Conservation (phyloP, 2,329 filamentous ascomycete species). For the Pyrenochaeta sp. region DNA sequence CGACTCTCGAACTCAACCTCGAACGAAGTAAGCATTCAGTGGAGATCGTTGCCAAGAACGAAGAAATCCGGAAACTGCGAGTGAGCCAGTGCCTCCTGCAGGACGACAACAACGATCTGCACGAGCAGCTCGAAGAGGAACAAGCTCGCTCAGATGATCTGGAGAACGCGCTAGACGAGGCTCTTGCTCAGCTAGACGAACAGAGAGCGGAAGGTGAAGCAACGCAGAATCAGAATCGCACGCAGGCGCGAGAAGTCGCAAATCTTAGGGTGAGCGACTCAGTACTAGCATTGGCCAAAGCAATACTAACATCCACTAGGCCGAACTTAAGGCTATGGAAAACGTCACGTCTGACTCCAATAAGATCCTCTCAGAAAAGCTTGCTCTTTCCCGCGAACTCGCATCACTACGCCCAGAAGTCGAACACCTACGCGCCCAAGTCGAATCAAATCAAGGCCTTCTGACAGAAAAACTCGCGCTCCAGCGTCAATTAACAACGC, state of each 20-base stretch:
- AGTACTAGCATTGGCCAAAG: conserved; percentile 52
- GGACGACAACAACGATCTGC: conserved; percentile 75
- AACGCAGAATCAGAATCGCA: conserved; percentile 61
- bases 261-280: conserved; percentile 64
- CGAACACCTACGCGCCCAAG: conserved; percentile 68
- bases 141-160: conserved; percentile 68
- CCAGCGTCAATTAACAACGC: conserved; percentile 77
- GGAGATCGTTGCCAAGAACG: conserved; percentile 75
- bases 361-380: conserved; percentile 73
- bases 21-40: conserved; percentile 70
- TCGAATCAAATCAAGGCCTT: conserved; percentile 69
- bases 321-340: conserved; percentile 75
- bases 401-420: conserved; percentile 67
- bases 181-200: conserved; percentile 57
- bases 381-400: conserved; percentile 68
- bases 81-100: conserved; percentile 72
- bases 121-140: conserved; percentile 67
- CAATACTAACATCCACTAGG: conserved; percentile 56
- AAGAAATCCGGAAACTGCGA: conserved; percentile 74
- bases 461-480: conserved; percentile 82
- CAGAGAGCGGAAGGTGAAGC: conserved; percentile 55
- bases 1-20: conserved; percentile 73
- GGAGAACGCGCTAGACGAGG: conserved; percentile 59
- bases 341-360: conserved; percentile 73
- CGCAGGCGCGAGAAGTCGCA: conserved; percentile 63